Conservation (phyloP, 306 rosid species). For the Cicer judaicum region DNA sequence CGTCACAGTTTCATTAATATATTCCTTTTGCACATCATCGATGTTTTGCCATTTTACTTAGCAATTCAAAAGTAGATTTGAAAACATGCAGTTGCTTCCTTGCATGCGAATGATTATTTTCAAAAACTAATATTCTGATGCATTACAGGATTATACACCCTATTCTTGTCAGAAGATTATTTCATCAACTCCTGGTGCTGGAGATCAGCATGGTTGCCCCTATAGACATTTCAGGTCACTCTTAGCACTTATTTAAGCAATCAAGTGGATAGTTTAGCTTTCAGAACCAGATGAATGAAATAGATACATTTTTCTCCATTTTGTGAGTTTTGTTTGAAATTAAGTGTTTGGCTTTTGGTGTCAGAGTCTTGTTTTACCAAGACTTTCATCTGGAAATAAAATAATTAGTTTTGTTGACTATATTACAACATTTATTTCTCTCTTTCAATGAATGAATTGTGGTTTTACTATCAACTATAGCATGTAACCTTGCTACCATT, state of each 20-base stretch:
- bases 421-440: not conserved
- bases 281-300: constrained; percentile 11
- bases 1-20: not conserved
- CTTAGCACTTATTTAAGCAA: constrained; percentile 25
- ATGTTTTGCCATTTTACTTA: constrained; percentile 30
- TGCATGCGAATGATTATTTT: constrained; percentile 38
- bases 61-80: constrained; percentile 27
- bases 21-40: constrained; percentile 26
- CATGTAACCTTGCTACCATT: constrained; percentile 11
- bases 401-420: not conserved
- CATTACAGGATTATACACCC: constrained; percentile 85
- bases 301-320: not conserved
- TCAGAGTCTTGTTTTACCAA: not conserved
- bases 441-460: not conserved
- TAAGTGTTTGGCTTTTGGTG: constrained; percentile 32
- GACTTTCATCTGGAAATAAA: not conserved
- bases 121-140: constrained; percentile 38
- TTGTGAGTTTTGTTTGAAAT: constrained; percentile 20
- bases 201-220: constrained; percentile 99
- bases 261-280: constrained; percentile 20
- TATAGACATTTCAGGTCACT: constrained; percentile 90
- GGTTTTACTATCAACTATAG: constrained; percentile 6
- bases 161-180: constrained; percentile 85
- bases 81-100: constrained; percentile 32
- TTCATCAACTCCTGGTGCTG: constrained; percentile 81